Evolutionary conservation across 2,329 filamentous ascomycete species (phyloP).

Genomic region (Dichotomopilus funicola): DNA sequence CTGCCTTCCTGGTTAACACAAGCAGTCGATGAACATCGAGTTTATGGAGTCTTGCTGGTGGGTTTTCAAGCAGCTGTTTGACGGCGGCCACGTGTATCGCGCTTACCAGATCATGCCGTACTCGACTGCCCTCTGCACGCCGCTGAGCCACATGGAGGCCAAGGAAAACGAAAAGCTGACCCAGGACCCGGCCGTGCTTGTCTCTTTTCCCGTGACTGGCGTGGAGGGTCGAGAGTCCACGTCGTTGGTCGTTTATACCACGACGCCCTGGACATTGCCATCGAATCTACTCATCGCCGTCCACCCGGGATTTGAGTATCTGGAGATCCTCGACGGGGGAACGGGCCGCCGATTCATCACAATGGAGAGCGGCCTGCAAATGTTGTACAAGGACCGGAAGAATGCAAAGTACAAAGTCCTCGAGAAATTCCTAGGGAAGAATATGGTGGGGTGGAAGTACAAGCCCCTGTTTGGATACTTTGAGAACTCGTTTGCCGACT

Average conservation of each 20-base stretch:
- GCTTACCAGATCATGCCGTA: slow-evolving; percentile 93
- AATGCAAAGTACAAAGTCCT: slow-evolving; percentile 51
- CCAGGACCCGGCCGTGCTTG: slow-evolving; percentile 74
- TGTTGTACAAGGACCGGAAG: not conserved
- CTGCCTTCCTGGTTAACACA: not conserved
- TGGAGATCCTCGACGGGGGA: slow-evolving; percentile 77
- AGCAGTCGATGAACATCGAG: slow-evolving; percentile 78
- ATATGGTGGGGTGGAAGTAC: slow-evolving; percentile 85
- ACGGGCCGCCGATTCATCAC: slow-evolving; percentile 80
- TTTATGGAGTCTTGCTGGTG: slow-evolving; percentile 98
- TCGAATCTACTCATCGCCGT: slow-evolving; percentile 66
- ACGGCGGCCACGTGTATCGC: slow-evolving; percentile 83
- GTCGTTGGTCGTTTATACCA: slow-evolving; percentile 81
- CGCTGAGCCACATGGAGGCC: slow-evolving; percentile 88
- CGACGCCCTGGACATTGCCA: slow-evolving; percentile 73
- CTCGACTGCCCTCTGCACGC: slow-evolving; percentile 82
- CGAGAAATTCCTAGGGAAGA: slow-evolving; percentile 70
- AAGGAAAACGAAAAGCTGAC: slow-evolving; percentile 90
- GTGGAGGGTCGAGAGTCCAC: slow-evolving; percentile 55
- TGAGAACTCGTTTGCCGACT: slow-evolving; percentile 78
- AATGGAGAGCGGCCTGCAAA: slow-evolving; percentile 64
- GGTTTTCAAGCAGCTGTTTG: slow-evolving; percentile 92
- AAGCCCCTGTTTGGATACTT: slow-evolving; percentile 86
- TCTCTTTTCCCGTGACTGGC: slow-evolving; percentile 66
- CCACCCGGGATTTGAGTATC: slow-evolving; percentile 71